A percentile compares a stretch with the other conserved stretches of the same genome.
Conservation (phyloP, 768 basidiomycete genomes). For the Naganishia onofrii region DNA sequence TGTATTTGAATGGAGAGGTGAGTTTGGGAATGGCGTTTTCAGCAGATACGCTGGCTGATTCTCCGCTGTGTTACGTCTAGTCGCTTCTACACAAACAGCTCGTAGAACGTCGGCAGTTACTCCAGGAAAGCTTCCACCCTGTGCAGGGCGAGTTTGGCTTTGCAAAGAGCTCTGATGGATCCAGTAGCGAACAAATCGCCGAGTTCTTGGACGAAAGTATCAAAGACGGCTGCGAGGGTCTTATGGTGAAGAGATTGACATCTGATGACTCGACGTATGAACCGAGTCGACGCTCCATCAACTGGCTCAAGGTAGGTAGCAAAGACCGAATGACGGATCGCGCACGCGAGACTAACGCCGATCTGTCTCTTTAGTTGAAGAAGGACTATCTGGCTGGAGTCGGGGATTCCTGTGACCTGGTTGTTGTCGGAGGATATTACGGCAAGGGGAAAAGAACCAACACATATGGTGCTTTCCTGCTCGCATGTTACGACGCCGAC, state of each 20-base stretch:
- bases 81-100: constrained; percentile 76
- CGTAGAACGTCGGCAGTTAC: constrained; percentile 69
- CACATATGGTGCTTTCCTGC: constrained; percentile 94
- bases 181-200: constrained; percentile 90
- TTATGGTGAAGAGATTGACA: constrained; percentile 99
- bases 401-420: constrained; percentile 93
- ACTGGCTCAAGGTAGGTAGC: constrained; percentile 87
- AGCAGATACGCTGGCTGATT: background rate
- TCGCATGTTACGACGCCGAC: constrained; percentile 94
- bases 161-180: constrained; percentile 83
- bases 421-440: constrained; percentile 95
- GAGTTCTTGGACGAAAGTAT: constrained; percentile 91
- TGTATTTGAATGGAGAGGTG: constrained; percentile 97
- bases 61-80: constrained; percentile 54
- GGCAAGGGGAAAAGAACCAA: constrained; percentile 97
- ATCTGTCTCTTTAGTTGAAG: constrained; percentile 68
- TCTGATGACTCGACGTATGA: constrained; percentile 89
- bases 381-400: constrained; percentile 96
- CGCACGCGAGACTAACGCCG: background rate
- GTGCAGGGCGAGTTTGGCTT: constrained; percentile 90
- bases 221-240: constrained; percentile 95
- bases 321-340: too few species aligned
- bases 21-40: constrained; percentile 39
- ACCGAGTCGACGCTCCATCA: constrained; percentile 89
- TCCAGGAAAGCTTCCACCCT: constrained; percentile 73